Base-by-base conservation (phyloP, 352 stramenopile species). In the Globisporangium canariense region DNA sequence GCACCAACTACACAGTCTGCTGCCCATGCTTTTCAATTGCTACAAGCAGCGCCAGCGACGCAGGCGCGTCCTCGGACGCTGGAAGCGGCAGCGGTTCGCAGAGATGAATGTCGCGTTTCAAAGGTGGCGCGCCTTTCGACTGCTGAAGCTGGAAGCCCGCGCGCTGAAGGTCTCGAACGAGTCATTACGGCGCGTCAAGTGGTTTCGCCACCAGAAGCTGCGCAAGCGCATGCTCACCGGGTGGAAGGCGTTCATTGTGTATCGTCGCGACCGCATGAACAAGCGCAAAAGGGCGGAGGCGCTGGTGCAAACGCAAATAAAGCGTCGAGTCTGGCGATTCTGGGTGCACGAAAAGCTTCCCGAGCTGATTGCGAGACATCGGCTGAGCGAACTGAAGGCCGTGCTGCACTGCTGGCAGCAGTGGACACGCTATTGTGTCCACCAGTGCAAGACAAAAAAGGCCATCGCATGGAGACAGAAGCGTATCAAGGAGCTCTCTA, bases 171-270 rank as follows among this genome's bases (percentile, higher is more conserved):
- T 53, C 1, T 51, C 49, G 2, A 60, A 55, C 32, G 49, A 65
- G 36, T 62, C 47, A 9, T 34, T 73, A 13, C 52, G 60, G 13
- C 50, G 58, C 13, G 53, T 55, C 10, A 60, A 62, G 32, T 74
- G 68, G 68, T 74, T 74, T n/a, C 64, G 59, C 6, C 64, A 74
- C 30, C 68, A 68, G 38, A 74, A 74, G 50, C 34, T 74, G 41
- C 64, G 64, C 53, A 70, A 71, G 36, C 22, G 34, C 18, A 64
- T 71, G 47, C 22, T 74, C 1, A 25, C 40, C 2, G 34, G n/a
- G 18, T 71, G 68, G 68, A 58, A 60, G 20, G 14, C 47, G 30
- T 73, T 59, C n/a, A 30, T 70, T 0, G 49, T 38, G 8, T 34
- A 25, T 20, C 67, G 47, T 4, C 62, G 46, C 9, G 11, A 43